Conservation (phyloP, 2,329 filamentous ascomycete species). For the Arthrobotrys sinensis region DNA sequence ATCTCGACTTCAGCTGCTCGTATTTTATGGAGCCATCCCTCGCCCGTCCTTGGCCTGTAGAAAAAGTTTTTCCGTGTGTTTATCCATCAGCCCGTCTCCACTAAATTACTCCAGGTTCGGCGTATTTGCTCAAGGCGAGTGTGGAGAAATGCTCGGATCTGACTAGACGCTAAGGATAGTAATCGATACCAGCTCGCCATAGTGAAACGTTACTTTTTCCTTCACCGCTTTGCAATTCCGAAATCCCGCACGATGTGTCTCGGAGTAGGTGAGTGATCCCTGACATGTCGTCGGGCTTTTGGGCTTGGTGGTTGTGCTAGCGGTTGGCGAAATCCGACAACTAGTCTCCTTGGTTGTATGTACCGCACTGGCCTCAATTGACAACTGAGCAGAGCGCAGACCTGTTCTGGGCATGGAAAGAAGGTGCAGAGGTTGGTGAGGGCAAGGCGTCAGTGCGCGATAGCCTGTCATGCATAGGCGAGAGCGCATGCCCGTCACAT, state of each 20-base stretch:
- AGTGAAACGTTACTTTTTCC: slow-evolving; percentile 59
- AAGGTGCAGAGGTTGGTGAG: slow-evolving; percentile 32
- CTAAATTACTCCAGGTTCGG: slow-evolving; percentile 41
- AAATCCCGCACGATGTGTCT: slow-evolving; percentile 61
- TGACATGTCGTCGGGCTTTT: slow-evolving; percentile 34
- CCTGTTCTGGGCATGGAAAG: slow-evolving; percentile 33
- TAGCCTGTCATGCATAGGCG: slow-evolving; percentile 57
- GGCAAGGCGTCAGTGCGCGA: slow-evolving; percentile 58
- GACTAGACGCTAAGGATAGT: slow-evolving; percentile 40
- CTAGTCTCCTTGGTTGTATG: slow-evolving; percentile 5
- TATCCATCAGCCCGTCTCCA: slow-evolving; percentile 49
- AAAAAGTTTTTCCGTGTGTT: slow-evolving; percentile 61
- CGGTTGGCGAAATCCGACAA: slow-evolving; percentile 56
- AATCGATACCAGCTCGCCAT: slow-evolving; percentile 36
- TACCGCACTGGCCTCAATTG: slow-evolving; percentile 28
- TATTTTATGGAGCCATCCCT: slow-evolving; percentile 53
- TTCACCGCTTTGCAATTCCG: slow-evolving; percentile 59
- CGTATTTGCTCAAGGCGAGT: slow-evolving; percentile 46
- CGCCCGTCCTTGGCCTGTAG: slow-evolving; percentile 30
- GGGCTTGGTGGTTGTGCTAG: slow-evolving; percentile 6
- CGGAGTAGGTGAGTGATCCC: slow-evolving; percentile 46
- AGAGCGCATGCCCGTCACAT: slow-evolving; percentile 55
- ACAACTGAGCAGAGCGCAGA: slow-evolving; percentile 17
- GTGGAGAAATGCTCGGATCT: slow-evolving; percentile 47
- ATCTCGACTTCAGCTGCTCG: slow-evolving; percentile 44